Base-by-base conservation (phyloP, 2,329 filamentous ascomycete species). In the Arachnomyces sp. region DNA sequence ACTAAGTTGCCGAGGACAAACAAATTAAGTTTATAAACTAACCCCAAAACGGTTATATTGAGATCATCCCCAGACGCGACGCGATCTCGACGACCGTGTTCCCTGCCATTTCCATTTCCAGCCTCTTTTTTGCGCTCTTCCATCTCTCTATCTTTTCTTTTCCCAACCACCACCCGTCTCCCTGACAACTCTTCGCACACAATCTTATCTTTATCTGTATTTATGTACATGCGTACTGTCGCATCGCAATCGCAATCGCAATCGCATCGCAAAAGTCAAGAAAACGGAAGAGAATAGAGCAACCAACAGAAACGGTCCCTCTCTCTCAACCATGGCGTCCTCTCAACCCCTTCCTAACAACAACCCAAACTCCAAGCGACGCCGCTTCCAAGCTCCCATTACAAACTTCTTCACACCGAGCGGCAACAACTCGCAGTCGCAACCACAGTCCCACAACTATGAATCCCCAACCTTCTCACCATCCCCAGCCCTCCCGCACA, bases 401-500 rank as follows among this genome's bases (percentile, higher is more conserved):
- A 66, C 63, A 17, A 55, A 49, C 16, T 66, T 57, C 52, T 65
- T 66, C 45, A 25, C 20, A 25, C 20, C 20, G 3, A 42, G 47
- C 36, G 44, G 51, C n/a, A 34, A 43, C 17, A 43, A 50, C 9
- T 66, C 61, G 6, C 58, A 61, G 47, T n/a, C n/a, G n/a, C n/a
- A n/a, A n/a, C n/a, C n/a, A n/a, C n/a, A n/a, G n/a, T n/a, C n/a
- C n/a, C 58, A 55, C 48, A 65, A 65, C 50, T 66, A 65, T 49
- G 55, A 65, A 34, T 51, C 62, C 18, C 44, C 57, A 34, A 66
- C 64, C 20, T 51, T 51, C 50, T 64, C 58, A 40, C 59, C 50
- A 7, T 63, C 68, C 12, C 76, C 78, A 3, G 52, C 60, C 3
- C 69, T 89, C 11, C 79, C 85, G 1, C 63, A 72, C 16, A 71